phyloP scores from a whole-genome alignment of 495 filamentous ascomycete species.

The Thermothielavioides terrestris region DNA sequence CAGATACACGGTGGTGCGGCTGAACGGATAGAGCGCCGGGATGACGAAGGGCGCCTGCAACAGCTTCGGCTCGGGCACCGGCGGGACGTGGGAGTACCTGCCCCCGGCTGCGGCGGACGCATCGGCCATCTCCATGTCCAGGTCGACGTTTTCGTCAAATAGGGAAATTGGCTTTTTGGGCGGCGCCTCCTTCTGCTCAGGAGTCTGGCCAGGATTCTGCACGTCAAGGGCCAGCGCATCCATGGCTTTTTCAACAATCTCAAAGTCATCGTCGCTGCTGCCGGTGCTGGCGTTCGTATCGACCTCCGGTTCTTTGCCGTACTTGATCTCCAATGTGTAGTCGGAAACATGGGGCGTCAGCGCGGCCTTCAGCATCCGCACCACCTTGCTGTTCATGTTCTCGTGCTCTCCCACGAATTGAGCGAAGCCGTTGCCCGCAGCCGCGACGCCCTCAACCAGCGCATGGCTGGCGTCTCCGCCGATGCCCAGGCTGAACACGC shows the following conservation, averaged over 20 bases:
- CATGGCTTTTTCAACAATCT: constrained; percentile 47
- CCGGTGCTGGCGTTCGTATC: neutral
- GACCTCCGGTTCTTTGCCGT: constrained; percentile 28
- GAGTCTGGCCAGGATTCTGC: constrained; percentile 2
- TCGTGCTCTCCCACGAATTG: constrained; percentile 52
- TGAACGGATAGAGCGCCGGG: constrained; percentile 56
- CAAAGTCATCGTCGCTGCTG: constrained; percentile 43
- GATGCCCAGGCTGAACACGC: constrained; percentile 61
- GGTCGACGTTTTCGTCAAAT: constrained; percentile 42
- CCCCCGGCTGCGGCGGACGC: constrained; percentile 18
- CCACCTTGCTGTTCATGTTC: constrained; percentile 52
- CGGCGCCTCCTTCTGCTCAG: constrained; percentile 1
- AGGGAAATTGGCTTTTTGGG: constrained; percentile 46
- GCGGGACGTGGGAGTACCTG: constrained; percentile 42
- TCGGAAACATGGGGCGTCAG: constrained; percentile 52
- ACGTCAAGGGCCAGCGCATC: constrained; percentile 32
- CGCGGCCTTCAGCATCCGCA: constrained; percentile 63
- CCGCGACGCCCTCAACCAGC: constrained; percentile 58
- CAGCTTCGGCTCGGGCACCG: constrained; percentile 41
- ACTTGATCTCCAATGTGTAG: constrained; percentile 53
- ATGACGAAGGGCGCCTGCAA: constrained; percentile 56
- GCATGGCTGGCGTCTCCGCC: constrained; percentile 52
- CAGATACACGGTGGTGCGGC: constrained; percentile 53
- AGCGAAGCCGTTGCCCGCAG: constrained; percentile 58
- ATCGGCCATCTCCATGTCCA: constrained; percentile 29